phyloP scores from a whole-genome alignment of 2,329 filamentous ascomycete species.

The Trichophyton verrucosum region DNA sequence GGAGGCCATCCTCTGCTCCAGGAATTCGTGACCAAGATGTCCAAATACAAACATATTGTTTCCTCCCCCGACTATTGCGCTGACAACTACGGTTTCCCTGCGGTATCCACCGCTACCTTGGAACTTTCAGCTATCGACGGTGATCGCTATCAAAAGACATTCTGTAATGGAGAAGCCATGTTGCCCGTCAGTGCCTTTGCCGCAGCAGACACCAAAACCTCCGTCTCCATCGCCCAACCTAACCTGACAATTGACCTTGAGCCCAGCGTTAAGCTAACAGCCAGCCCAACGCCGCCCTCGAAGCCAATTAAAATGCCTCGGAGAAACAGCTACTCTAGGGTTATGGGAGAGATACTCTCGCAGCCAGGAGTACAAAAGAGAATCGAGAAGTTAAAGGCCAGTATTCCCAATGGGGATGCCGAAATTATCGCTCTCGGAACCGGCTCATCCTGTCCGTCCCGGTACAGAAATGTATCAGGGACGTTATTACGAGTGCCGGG shows the following conservation, averaged over 20 bases:
- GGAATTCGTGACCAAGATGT: constrained; percentile 54
- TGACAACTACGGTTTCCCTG: constrained; percentile 61
- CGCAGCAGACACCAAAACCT: constrained; percentile 11
- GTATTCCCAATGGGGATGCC: constrained; percentile 59
- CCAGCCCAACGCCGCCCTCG: constrained; percentile 15
- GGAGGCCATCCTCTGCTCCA: constrained; percentile 49
- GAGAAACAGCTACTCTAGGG: not conserved
- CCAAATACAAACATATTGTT: constrained; percentile 59
- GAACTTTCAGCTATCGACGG: constrained; percentile 61
- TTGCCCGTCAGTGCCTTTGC: constrained; percentile 1
- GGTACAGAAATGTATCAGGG: constrained; percentile 88
- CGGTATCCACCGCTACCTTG: constrained; percentile 52
- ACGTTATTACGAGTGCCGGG: constrained; percentile 76
- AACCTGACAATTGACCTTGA: constrained; percentile 36
- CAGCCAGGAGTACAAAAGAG: constrained; percentile 23
- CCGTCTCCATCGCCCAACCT: constrained; percentile 27
- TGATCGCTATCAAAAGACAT: constrained; percentile 57
- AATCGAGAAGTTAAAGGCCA: constrained; percentile 40
- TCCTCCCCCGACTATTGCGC: constrained; percentile 62
- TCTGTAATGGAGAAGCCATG: not conserved
- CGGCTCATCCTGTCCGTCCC: constrained; percentile 78
- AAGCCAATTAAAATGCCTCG: not conserved
- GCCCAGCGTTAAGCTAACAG: constrained; percentile 30
- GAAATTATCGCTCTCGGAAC: constrained; percentile 84
- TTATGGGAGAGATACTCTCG: constrained; percentile 16